Evolutionary conservation across 345 rosid genomes (phyloP), one percentile per base, ranked within the genome.

Genomic region (Populus euphratica): DNA sequence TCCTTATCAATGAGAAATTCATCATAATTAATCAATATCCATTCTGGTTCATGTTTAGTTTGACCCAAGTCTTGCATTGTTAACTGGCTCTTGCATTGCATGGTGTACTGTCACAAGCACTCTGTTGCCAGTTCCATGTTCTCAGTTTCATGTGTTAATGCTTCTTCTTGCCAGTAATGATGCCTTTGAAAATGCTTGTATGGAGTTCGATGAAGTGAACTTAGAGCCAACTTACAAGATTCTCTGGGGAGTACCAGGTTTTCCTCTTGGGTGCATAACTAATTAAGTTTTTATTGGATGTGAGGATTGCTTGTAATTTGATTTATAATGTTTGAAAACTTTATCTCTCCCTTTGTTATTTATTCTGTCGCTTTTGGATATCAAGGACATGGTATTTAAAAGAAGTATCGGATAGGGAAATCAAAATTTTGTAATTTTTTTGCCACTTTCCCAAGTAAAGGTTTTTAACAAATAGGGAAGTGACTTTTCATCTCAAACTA

Each of bases 231-330:
- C 99, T 76, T 93, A 89, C 86, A 93, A 86, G 86, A 89, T 95
- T 74, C 88, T 95, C 41, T 95, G 98, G 99, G 99, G 99, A 80
- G 88, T 95, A 81, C 99, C 99, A 93, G 98, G 99, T 95, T 85
- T 78, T 69, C 63, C 70, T 67, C 73, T 74, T 35, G 23, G 21
- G 44, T 56, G 25, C 63, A 52, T 74, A 31, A 33, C 69, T 61
- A 64, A 50, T 17, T 29, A 20, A 47, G 14, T 41, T 25, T 68
- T 2, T 70, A 47, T 47, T 47, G 52, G 18, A 47, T 12, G 39
- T 67, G 43, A 11, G 39, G 11, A 21, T 29, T 33, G n/a, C 36
- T 33, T 67, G 33, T 14, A 5, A 36, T 8, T 67, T 67, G 43
- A 67, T n/a, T 29, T 47, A 47, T 47, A 47, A 20, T 47, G 17